A percentile compares a stretch with the other conserved stretches of the same genome.
Conservation (phyloP, 331 rosid genomes). For the Phaseolus coccineus region DNA sequence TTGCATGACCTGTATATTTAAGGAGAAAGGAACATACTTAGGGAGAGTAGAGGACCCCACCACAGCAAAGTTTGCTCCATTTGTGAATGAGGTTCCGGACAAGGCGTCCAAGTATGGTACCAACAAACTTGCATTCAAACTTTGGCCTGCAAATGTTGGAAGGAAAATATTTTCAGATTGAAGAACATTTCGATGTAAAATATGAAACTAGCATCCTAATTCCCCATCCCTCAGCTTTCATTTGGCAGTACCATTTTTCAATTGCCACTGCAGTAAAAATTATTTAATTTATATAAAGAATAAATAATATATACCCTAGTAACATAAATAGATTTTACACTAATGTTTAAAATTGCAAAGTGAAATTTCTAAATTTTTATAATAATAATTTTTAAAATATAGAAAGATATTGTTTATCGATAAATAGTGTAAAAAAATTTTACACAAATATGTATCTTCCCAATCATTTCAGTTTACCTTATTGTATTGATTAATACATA, state of each 20-base stretch:
- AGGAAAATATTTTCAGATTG: background rate
- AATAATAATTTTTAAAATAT: no score
- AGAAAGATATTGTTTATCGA: no score
- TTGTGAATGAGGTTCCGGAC: conserved; percentile 69
- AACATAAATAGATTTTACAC: no score
- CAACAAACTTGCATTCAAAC: conserved; percentile 65
- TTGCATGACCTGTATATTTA: conserved; percentile 87
- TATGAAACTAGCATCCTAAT: conserved; percentile 14
- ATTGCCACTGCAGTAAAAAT: no score
- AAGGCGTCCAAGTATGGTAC: conserved; percentile 80
- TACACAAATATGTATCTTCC: background rate
- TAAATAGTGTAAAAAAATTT: background rate
- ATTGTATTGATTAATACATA: background rate
- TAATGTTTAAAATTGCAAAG: no score
- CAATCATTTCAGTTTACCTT: background rate
- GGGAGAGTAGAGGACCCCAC: conserved; percentile 90
- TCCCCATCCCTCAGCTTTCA: background rate
- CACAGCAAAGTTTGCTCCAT: conserved; percentile 95
- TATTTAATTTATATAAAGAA: no score
- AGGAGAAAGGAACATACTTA: conserved; percentile 78
- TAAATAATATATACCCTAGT: no score
- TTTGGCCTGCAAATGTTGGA: conserved; percentile 74
- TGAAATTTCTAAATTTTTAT: no score
- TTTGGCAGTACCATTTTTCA: no score
- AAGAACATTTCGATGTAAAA: background rate